A percentile compares a stretch with the other conserved stretches of the same genome.
These are phyloP conservation scores for Eucalyptus erythrocorys DNA, from an alignment of 345 rosid species.

Conservation along the genomic window DNA sequence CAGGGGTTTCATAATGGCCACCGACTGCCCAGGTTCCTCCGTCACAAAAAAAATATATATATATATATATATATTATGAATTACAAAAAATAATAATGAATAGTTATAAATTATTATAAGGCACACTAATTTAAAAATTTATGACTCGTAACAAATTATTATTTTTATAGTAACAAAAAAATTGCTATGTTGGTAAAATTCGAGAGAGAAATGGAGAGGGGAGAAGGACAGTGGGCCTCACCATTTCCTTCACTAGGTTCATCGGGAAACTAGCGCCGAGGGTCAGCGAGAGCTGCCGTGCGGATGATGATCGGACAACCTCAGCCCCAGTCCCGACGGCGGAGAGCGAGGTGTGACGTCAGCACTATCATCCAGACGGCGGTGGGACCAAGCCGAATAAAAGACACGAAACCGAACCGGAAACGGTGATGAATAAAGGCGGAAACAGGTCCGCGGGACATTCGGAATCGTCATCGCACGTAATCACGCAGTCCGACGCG, in stretches of 20 bases:
- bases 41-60: too few relatives aligned
- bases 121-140: rapidly evolving
- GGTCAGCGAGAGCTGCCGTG: neutral
- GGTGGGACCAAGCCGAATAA: neutral
- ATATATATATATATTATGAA: too few relatives aligned
- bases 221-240: neutral
- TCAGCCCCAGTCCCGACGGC: neutral
- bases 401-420: neutral
- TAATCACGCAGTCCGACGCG: neutral
- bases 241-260: neutral
- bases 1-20: too few relatives aligned
- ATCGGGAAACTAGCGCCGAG: neutral
- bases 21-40: too few relatives aligned
- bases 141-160: rapidly evolving
- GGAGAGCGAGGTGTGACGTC: neutral
- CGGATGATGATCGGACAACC: neutral
- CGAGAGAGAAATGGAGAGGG: too few relatives aligned
- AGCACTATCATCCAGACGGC: neutral
- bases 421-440: neutral
- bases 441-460: neutral
- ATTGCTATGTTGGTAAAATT: too few relatives aligned
- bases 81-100: too few relatives aligned
- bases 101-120: rapidly evolving
- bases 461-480: neutral
- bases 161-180: rapidly evolving